Conservation (phyloP, 106 monocot genomes). For the Allium sativum region DNA sequence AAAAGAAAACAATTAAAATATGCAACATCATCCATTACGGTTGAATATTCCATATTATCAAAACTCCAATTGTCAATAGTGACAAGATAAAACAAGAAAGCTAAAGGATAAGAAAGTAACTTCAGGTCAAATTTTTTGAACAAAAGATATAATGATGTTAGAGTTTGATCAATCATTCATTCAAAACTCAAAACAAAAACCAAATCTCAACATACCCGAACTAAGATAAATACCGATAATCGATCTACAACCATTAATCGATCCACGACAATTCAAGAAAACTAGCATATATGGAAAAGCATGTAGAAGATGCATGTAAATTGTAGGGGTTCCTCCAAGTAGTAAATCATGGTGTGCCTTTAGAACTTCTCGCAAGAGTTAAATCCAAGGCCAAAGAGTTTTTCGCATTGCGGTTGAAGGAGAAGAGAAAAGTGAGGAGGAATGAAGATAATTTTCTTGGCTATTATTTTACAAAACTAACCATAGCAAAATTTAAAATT, state of each 20-base stretch:
- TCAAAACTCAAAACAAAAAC: conserved; percentile 56
- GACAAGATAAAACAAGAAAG: too few species aligned
- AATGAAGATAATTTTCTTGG: conserved; percentile 41
- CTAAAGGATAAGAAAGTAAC: too few species aligned
- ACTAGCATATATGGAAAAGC: conserved; percentile 12
- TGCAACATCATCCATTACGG: too few species aligned
- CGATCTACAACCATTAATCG: conserved; percentile 28
- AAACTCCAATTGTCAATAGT: too few species aligned
- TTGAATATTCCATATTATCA: too few species aligned
- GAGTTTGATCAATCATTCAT: conserved; percentile 46
- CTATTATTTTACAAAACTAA: too few species aligned
- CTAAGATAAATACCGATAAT: conserved; percentile 34
- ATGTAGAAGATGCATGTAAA: conserved; percentile 38
- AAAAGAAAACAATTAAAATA: too few species aligned
- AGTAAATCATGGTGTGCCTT: conserved; percentile 49
- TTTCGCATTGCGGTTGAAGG: conserved; percentile 38
- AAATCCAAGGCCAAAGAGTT: conserved; percentile 29
- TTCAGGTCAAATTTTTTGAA: background rate
- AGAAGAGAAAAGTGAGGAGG: conserved; percentile 38
- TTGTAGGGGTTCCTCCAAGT: conserved; percentile 81
- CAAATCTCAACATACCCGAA: conserved; percentile 33
- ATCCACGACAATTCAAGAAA: background rate
- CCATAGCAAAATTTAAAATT: too few species aligned
- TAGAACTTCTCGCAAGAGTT: conserved; percentile 15
- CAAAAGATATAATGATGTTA: background rate